Evolutionary conservation across 1,284 basidiomycete genomes (phyloP).

Genomic region (Ustilago curta): DNA sequence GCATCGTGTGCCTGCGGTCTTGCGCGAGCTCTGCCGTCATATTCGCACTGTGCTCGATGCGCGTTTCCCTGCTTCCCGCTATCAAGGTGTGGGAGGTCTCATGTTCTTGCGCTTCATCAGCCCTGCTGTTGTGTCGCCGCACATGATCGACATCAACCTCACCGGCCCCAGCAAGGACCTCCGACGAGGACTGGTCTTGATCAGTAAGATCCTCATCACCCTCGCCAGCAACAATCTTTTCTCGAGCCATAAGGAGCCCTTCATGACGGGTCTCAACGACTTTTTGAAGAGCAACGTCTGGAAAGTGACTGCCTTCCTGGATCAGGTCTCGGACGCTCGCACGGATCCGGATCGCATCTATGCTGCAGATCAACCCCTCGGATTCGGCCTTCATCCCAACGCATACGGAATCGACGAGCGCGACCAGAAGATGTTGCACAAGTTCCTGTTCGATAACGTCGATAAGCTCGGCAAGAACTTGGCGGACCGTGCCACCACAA

Average conservation of each 20-base stretch:
- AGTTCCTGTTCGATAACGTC: constrained; percentile 60
- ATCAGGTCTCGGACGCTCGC: constrained; percentile 61
- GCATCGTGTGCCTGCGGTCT: constrained; percentile 61
- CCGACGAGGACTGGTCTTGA: constrained; percentile 58
- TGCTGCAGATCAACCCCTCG: constrained; percentile 65
- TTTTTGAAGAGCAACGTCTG: constrained; percentile 64
- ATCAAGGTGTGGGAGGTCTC: constrained; percentile 65
- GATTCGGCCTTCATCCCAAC: constrained; percentile 61
- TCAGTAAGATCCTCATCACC: constrained; percentile 66
- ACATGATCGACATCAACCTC: constrained; percentile 66
- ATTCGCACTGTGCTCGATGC: constrained; percentile 61
- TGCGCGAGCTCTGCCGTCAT: constrained; percentile 65
- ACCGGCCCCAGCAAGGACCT: constrained; percentile 57
- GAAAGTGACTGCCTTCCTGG: constrained; percentile 63
- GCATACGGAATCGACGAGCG: constrained; percentile 60
- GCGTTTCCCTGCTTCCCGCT: constrained; percentile 62
- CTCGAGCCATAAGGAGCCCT: constrained; percentile 64
- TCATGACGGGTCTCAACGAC: constrained; percentile 64
- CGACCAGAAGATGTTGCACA: constrained; percentile 57
- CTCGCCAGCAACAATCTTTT: constrained; percentile 64
- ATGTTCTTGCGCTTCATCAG: constrained; percentile 67
- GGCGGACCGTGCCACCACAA: constrained; percentile 27
- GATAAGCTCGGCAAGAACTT: constrained; percentile 62
- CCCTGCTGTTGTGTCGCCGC: constrained; percentile 62
- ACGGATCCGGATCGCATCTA: constrained; percentile 63